phyloP scores from a whole-genome alignment of 495 filamentous ascomycete genomes.

The Xylaria scruposa region DNA sequence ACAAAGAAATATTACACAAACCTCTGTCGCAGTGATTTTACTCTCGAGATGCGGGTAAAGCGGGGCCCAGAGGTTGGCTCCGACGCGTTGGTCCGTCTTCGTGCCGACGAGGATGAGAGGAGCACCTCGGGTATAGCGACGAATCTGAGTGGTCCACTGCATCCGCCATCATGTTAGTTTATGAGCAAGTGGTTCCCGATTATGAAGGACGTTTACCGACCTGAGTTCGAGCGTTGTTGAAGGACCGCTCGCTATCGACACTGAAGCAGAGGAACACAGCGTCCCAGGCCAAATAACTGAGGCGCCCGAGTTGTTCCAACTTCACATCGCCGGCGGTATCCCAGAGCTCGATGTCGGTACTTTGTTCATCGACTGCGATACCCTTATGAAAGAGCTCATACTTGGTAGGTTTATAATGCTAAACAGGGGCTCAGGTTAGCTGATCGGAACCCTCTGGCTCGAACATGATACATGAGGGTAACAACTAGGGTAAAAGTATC shows the following conservation, averaged over 20 bases:
- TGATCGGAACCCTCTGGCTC: not conserved
- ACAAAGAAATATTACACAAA: conserved; percentile 5
- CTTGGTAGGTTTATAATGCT: conserved; percentile 30
- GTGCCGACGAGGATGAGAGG: conserved; percentile 37
- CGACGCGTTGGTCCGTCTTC: conserved; percentile 36
- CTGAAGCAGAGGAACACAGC: conserved; percentile 42
- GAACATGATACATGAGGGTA: not conserved
- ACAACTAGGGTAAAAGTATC: conserved; percentile 30
- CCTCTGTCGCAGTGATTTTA: conserved; percentile 24
- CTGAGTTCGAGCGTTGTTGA: conserved; percentile 26
- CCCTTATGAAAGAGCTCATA: conserved; percentile 37
- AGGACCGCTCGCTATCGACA: conserved; percentile 24
- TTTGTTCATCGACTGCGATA: conserved; percentile 26
- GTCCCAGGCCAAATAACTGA: conserved; percentile 42
- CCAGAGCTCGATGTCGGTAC: conserved; percentile 40
- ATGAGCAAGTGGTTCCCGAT: not conserved
- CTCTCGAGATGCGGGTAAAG: conserved; percentile 27
- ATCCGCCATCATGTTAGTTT: conserved; percentile 16
- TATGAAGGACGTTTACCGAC: conserved; percentile 22
- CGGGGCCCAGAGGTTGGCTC: conserved; percentile 28
- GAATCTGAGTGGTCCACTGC: conserved; percentile 37
- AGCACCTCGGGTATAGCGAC: conserved; percentile 29
- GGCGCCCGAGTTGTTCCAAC: conserved; percentile 33
- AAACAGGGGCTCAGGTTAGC: conserved; percentile 3
- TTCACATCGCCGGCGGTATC: conserved; percentile 38